phyloP scores from a whole-genome alignment of 805 yeast species.

The Candida sithepensis region DNA sequence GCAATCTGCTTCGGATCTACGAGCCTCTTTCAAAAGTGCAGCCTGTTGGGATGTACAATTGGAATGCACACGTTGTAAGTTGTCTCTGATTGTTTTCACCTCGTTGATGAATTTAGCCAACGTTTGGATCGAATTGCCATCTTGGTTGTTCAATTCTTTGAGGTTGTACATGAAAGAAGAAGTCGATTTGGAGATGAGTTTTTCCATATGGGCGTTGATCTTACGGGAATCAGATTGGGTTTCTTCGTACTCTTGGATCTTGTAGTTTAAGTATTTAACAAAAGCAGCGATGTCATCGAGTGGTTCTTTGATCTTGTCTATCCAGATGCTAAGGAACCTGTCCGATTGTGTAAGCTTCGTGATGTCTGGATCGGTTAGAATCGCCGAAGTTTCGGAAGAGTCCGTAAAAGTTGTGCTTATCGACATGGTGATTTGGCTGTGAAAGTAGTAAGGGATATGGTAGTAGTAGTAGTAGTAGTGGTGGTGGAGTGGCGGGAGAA shows the following conservation, averaged over 20 bases:
- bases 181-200: background rate
- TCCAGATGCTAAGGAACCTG: slow-evolving; percentile 1
- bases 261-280: slow-evolving; percentile 1
- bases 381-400: slow-evolving; percentile 1
- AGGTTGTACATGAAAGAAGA: slow-evolving; percentile 1
- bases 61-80: background rate
- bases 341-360: slow-evolving; percentile 1
- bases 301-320: background rate
- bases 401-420: background rate
- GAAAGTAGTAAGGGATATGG: no score
- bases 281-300: background rate
- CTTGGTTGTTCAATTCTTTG: slow-evolving; percentile 1
- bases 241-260: slow-evolving; percentile 1
- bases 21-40: background rate
- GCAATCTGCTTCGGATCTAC: background rate
- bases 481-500: no score
- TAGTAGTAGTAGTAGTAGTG: no score
- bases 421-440: background rate
- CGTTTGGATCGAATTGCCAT: slow-evolving; percentile 1
- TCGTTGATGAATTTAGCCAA: slow-evolving; percentile 1
- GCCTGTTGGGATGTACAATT: background rate
- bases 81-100: slow-evolving; percentile 2
- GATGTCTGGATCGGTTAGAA: slow-evolving; percentile 1
- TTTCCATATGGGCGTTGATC: background rate
- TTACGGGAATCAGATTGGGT: background rate